Evolutionary conservation across 192 early-diverging fungal genomes (phyloP).

Genomic region (Coemansia sp.): DNA sequence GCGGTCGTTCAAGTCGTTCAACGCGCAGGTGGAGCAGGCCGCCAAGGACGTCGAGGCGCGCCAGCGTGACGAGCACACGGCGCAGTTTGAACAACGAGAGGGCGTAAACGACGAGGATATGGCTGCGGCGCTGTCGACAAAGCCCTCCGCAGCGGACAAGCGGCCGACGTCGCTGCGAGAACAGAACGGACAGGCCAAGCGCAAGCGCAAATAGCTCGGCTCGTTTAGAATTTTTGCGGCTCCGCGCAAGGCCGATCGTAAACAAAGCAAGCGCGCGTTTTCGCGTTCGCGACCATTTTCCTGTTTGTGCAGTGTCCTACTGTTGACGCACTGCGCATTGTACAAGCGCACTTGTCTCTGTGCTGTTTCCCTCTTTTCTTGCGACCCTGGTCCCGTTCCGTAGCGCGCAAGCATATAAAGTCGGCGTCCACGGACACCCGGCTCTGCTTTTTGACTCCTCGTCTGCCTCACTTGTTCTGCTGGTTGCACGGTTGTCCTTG

Average conservation of each 20-base stretch:
- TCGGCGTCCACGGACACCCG: too few relatives aligned
- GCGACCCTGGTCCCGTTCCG: too few relatives aligned
- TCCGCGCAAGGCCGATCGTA: background rate
- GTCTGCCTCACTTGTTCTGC: too few relatives aligned
- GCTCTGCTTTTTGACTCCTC: too few relatives aligned
- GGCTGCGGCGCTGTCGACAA: slow-evolving; percentile 16
- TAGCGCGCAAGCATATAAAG: too few relatives aligned
- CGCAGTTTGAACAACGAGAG: slow-evolving; percentile 2
- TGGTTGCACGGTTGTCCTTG: too few relatives aligned
- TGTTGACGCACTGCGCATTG: too few relatives aligned
- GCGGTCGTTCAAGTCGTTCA: slow-evolving; percentile 43
- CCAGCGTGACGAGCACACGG: slow-evolving; percentile 6
- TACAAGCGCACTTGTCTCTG: too few relatives aligned
- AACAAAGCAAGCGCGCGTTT: background rate
- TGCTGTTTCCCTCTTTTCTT: too few relatives aligned
- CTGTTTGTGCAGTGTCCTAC: too few relatives aligned
- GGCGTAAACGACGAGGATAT: slow-evolving; percentile 13
- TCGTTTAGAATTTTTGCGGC: background rate
- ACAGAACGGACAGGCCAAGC: slow-evolving; percentile 21
- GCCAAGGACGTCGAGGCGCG: slow-evolving; percentile 12
- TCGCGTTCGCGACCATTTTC: too few relatives aligned
- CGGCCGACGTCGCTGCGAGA: slow-evolving; percentile 12
- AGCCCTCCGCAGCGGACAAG: background rate
- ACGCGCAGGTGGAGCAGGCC: slow-evolving; percentile 17
- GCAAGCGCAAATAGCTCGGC: slow-evolving; percentile 13